phyloP scores from a whole-genome alignment of 2,329 filamentous ascomycete species.

The Penicillium nordicum region DNA sequence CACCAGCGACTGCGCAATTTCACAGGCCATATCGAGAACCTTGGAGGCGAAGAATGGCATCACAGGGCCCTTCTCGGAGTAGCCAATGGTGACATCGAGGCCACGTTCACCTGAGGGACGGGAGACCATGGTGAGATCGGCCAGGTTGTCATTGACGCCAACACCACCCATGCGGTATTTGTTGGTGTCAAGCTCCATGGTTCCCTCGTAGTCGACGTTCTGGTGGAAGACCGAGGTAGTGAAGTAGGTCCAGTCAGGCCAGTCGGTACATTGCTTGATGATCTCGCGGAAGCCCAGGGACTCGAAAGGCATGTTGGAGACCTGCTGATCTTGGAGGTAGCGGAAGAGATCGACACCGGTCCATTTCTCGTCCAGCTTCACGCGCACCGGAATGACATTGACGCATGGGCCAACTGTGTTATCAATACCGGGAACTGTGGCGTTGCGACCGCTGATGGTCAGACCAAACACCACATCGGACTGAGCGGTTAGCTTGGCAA shows the following conservation, averaged over 20 bases:
- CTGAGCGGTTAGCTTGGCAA: slow-evolving; percentile 53
- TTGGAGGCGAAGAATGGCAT: slow-evolving; percentile 33
- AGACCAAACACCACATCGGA: slow-evolving; percentile 64
- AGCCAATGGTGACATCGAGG: slow-evolving; percentile 38
- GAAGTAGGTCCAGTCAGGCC: slow-evolving; percentile 42
- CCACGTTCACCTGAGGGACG: slow-evolving; percentile 33
- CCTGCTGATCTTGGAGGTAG: slow-evolving; percentile 56
- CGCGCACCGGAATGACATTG: slow-evolving; percentile 64
- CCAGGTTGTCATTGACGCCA: slow-evolving; percentile 40
- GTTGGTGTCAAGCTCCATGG: slow-evolving; percentile 38
- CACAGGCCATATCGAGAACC: slow-evolving; percentile 41
- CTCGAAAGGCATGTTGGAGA: slow-evolving; percentile 55
- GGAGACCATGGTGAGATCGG: slow-evolving; percentile 41
- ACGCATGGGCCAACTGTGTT: slow-evolving; percentile 63
- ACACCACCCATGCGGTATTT: slow-evolving; percentile 39
- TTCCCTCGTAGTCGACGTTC: slow-evolving; percentile 35
- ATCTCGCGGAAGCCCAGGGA: slow-evolving; percentile 56
- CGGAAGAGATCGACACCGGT: slow-evolving; percentile 53
- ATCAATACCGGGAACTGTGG: slow-evolving; percentile 54
- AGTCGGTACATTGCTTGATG: slow-evolving; percentile 42
- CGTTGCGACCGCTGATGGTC: slow-evolving; percentile 63
- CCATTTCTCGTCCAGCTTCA: slow-evolving; percentile 53
- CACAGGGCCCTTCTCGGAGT: slow-evolving; percentile 37
- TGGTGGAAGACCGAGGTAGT: slow-evolving; percentile 43
- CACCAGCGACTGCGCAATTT: slow-evolving; percentile 37